Evolutionary conservation across 352 stramenopile species (phyloP).

Genomic region (Hyaloperonospora arabidopsidis): DNA sequence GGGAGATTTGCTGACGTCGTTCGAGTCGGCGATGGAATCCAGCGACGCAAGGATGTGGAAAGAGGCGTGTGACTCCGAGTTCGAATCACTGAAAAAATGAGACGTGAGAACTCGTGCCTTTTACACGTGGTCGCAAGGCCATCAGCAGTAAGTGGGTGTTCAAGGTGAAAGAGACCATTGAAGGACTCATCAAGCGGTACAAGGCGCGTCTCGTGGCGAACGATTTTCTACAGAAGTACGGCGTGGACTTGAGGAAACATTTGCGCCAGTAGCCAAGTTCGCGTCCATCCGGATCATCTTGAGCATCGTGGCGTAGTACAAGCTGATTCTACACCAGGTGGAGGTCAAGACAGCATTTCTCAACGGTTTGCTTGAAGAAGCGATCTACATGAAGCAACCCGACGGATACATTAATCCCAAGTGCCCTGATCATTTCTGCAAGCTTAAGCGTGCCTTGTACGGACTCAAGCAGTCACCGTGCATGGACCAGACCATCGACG

Average conservation of each 20-base stretch:
- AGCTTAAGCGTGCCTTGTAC: neutral
- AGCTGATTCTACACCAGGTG: conserved; percentile 5
- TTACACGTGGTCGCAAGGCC: neutral
- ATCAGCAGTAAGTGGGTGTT: neutral
- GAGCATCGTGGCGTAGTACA: neutral
- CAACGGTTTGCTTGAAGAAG: neutral
- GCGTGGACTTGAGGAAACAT: neutral
- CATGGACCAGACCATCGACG: neutral
- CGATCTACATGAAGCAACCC: neutral
- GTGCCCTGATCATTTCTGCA: neutral
- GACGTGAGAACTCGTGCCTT: neutral
- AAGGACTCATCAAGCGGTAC: neutral
- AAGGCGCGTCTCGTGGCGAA: conserved; percentile 4
- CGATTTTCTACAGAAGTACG: conserved; percentile 3
- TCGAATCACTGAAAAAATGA: neutral
- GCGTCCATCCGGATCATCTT: conserved; percentile 1
- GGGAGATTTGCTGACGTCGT: neutral
- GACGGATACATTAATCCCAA: neutral
- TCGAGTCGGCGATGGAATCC: neutral
- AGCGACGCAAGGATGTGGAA: neutral
- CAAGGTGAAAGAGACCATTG: neutral
- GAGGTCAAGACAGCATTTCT: conserved; percentile 1
- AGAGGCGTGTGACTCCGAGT: neutral
- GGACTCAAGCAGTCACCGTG: neutral
- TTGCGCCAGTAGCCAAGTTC: conserved; percentile 1